Percentiles rank a stretch among this genome's conserved stretches.
Conservation (phyloP, 2,329 filamentous ascomycete species). For the Aureobasidium sp. region DNA sequence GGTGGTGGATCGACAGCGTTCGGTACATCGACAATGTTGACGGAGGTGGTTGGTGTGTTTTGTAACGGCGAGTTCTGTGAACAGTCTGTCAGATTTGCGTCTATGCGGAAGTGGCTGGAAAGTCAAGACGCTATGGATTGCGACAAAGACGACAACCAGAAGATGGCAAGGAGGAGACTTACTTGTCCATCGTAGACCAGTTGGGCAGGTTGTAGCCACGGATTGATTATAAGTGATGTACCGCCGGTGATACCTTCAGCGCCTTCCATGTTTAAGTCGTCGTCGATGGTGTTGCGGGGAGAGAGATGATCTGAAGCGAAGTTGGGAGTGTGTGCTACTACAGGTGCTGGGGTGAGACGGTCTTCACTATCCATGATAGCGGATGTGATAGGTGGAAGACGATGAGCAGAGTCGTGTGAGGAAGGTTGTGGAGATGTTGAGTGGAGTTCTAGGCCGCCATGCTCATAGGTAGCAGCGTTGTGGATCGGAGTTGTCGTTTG, state of each 20-base stretch:
- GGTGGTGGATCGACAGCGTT: background rate
- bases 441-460: background rate
- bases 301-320: background rate
- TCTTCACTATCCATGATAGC: background rate
- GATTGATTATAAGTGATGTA: background rate
- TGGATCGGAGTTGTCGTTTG: constrained; percentile 7
- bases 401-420: background rate
- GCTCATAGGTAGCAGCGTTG: background rate
- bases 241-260: constrained; percentile 7
- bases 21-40: background rate
- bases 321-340: background rate
- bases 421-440: background rate
- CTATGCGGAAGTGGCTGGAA: no score
- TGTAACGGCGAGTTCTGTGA: background rate
- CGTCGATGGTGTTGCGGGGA: background rate
- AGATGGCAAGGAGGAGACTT: background rate
- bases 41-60: background rate
- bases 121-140: background rate
- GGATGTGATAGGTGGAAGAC: background rate
- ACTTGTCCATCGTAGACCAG: background rate
- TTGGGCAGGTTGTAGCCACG: no score
- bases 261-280: constrained; percentile 19
- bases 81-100: no score
- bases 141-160: background rate
- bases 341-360: background rate